Evolutionary conservation across 1,139 yeast genomes (phyloP).

Genomic region (Sugiyamaella novakii): DNA sequence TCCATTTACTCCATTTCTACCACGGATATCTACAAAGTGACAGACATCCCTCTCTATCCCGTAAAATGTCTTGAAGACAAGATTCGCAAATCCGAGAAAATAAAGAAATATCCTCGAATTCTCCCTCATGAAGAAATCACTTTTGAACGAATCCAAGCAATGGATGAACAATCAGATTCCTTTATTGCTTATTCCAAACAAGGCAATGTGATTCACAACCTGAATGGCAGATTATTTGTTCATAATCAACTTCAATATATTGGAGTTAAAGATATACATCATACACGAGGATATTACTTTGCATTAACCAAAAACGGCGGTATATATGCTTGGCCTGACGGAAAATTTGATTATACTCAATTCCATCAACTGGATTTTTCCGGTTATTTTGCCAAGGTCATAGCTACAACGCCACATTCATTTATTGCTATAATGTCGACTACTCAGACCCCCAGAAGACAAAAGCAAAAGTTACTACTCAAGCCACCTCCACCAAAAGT

Average conservation of each 20-base stretch:
- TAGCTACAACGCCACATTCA: conserved; percentile 15
- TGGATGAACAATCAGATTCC: conserved; percentile 11
- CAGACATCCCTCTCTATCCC: conserved; percentile 14
- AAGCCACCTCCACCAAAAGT: conserved; percentile 1
- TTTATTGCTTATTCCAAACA: conserved; percentile 12
- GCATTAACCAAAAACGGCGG: conserved; percentile 13
- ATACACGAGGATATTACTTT: conserved; percentile 10
- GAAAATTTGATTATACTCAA: conserved; percentile 11
- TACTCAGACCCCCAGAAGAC: conserved; percentile 13
- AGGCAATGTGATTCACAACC: conserved; percentile 13
- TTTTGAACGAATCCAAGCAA: conserved; percentile 15
- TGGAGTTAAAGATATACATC: conserved; percentile 14
- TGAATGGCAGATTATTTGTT: conserved; percentile 2
- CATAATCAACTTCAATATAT: conserved; percentile 7
- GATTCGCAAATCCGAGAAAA: conserved; percentile 12
- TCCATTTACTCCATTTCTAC: conserved; percentile 9
- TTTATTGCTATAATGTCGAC: conserved; percentile 14
- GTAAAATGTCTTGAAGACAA: conserved; percentile 11
- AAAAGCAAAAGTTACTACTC: neutral
- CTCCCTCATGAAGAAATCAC: conserved; percentile 9
- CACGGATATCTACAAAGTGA: conserved; percentile 14
- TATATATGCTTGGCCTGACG: conserved; percentile 12
- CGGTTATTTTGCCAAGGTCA: conserved; percentile 9
- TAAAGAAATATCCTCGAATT: conserved; percentile 13
- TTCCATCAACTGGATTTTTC: conserved; percentile 5